Percentiles rank a stretch among this genome's conserved stretches.
These are phyloP conservation scores for Aspergillus neotritici DNA, from an alignment of 2,329 filamentous ascomycete species.

Conservation along the genomic window DNA sequence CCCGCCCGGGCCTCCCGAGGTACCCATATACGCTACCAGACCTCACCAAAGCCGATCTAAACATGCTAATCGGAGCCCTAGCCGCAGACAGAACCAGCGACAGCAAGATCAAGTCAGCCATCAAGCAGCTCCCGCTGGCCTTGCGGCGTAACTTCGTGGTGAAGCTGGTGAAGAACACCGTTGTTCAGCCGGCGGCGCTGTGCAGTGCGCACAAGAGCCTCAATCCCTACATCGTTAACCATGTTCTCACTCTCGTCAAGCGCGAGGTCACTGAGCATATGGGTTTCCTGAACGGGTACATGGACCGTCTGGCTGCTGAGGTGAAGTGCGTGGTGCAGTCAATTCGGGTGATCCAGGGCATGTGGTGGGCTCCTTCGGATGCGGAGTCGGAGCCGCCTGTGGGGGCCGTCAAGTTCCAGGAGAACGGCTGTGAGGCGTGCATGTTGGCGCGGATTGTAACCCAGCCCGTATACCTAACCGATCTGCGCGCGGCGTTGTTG, in stretches of 20 bases:
- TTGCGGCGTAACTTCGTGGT: conserved; percentile 11
- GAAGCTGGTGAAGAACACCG: conserved; percentile 12
- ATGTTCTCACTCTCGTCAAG: conserved; percentile 17
- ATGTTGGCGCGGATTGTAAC: conserved; percentile 30
- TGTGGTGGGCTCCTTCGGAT: conserved; percentile 25
- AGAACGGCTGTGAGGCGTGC: conserved; percentile 34
- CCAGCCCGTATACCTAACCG: conserved; percentile 21
- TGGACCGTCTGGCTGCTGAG: conserved; percentile 7
- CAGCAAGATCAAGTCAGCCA: conserved; percentile 4
- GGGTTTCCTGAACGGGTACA: conserved; percentile 15
- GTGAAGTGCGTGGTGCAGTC: conserved; percentile 11
- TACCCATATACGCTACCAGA: conserved; percentile 16
- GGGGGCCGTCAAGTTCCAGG: conserved; percentile 24
- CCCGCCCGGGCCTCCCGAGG: conserved; percentile 4
- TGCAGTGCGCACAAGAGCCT: conserved; percentile 20
- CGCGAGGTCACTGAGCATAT: conserved; percentile 22
- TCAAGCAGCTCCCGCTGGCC: conserved; percentile 8
- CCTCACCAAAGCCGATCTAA: conserved; percentile 16
- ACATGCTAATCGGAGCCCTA: conserved; percentile 19
- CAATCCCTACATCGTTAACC: conserved; percentile 19
- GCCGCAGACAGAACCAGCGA: conserved; percentile 15
- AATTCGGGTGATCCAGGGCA: conserved; percentile 24
- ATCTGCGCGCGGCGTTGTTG: conserved; percentile 26
- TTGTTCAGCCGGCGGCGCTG: conserved; percentile 15
- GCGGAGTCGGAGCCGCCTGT: conserved; percentile 1